A percentile compares a stretch with the other conserved stretches of the same genome.
Conservation (phyloP, 1,284 basidiomycete genomes). For the Cystobasidium pallidum region DNA sequence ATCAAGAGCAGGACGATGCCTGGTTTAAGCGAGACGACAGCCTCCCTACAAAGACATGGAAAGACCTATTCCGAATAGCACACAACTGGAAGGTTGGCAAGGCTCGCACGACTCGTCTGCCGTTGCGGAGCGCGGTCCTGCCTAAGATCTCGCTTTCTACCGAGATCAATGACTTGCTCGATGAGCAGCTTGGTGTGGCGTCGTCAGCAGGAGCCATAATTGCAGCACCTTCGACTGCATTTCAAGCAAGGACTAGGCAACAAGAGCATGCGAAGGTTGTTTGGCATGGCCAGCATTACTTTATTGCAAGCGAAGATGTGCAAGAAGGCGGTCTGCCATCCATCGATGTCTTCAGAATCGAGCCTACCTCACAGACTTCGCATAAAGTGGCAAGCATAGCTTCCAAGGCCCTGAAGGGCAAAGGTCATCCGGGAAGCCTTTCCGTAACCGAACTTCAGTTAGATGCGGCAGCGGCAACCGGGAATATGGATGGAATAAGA, state of each 20-base stretch:
- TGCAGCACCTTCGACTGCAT: neutral
- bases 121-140: slow-evolving; percentile 4
- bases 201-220: neutral
- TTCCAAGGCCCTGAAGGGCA: slow-evolving; percentile 22
- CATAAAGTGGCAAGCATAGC: slow-evolving; percentile 5
- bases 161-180: neutral
- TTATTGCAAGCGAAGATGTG: slow-evolving; percentile 11
- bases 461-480: slow-evolving; percentile 7
- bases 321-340: slow-evolving; percentile 17
- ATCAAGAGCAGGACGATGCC: neutral
- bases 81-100: slow-evolving; percentile 49
- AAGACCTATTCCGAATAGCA: slow-evolving; percentile 49
- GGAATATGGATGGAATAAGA: no score
- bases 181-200: neutral
- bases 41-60: slow-evolving; percentile 45
- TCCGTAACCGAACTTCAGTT: slow-evolving; percentile 48
- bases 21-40: slow-evolving; percentile 5
- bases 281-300: slow-evolving; percentile 5
- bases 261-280: neutral
- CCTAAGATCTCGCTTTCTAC: neutral
- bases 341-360: slow-evolving; percentile 26
- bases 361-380: slow-evolving; percentile 3
- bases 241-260: neutral
- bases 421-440: neutral
- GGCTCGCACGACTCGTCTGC: slow-evolving; percentile 40